Evolutionary conservation across 352 stramenopile species (phyloP), one percentile per base, ranked within the genome.

Genomic region (Globisporangium nodosum): DNA sequence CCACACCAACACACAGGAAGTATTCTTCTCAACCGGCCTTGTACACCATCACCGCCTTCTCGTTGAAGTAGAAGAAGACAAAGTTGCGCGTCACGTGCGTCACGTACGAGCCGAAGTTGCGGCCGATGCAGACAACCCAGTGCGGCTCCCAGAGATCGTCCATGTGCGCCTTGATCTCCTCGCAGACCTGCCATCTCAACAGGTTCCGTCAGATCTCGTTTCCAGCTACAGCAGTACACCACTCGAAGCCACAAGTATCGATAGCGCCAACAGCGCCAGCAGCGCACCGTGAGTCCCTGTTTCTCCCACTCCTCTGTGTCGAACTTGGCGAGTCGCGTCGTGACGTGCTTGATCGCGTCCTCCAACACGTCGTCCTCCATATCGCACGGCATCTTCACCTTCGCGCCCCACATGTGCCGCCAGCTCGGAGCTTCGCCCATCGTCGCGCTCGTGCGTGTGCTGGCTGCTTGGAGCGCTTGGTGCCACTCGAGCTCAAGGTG

Each of bases 51-150:
- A 91, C 64, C 13, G 85, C 81, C 56, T 92, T 93, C 57, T 94
- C 85, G 63, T 92, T 91, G 69, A 77, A 95, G 65, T 94, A 92
- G 58, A 98, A 97, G 65, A 95, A 97, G 3, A 96, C 72, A 66
- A 98, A 97, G 56, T 95, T 89, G 43, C 78, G 83, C 16, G 90
- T 96, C 54, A 97, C 89, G 73, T 97, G 92, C 21, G 89, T 97
- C 35, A 97, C 91, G 57, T 96, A 95, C 40, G 87, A 97, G 50
- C 92, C 92, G 56, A 98, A 98, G 64, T 96, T 96, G 39, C 86
- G 76, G 2, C 92, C 92, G 50, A 97, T 95, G 56, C 81, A 92
- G 16, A 95, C 82, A 35, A 92, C 78, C 85, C 85, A 95, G 47
- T 91, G 70, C 30, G 81, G 81, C 30, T 93, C 82, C 85, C 85